Evolutionary conservation across 345 rosid genomes (phyloP), one percentile per base, ranked within the genome.

Genomic region (Mallotus nudiflorus): DNA sequence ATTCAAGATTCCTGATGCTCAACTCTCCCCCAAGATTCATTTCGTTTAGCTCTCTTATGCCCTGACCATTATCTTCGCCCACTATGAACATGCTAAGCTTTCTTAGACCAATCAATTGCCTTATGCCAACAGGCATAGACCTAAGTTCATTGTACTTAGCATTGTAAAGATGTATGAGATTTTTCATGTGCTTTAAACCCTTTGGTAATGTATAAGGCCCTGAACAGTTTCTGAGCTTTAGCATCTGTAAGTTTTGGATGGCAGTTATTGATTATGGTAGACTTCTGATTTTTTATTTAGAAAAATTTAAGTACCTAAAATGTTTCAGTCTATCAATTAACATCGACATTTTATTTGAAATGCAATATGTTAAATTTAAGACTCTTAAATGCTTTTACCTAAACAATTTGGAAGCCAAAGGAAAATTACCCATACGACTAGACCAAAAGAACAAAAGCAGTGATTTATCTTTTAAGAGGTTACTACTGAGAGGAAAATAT

Each of bases 201-300:
- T 22, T 46, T 46, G 76, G 66, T 9, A 73, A 10, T 14, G 2
- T n/a, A 9, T 0, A 0, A 4, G 57, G 71, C 0, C 0, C 0
- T 0, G 0, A 0, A 19, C 80, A 75, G 0, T 19, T 0, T 0
- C n/a, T 20, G 20, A 75, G 29, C 9, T 27, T 0, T 11, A 80
- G 46, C 25, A 80, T 68, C 18, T 75, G 66, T 24, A 80, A 48
- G 24, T 72, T 63, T 46, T 44, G 57, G 39, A 79, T 79, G 12
- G 5, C n/a, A 20, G 37, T 60, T 3, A 75, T 31, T 31, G 74
- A 67, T 8, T 71, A 65, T 0, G 82, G 79, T n/a, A 79, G 39
- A n/a, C 4, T 3, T 58, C 11, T 7, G 28, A 79, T 31, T 0
- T 0, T 0, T 29, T 54, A 62, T 0, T 0, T 0, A 0, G 79